Evolutionary conservation across 2,329 filamentous ascomycete species (phyloP), one percentile per base, ranked within the genome.

Genomic region (Trichoderma sp.): DNA sequence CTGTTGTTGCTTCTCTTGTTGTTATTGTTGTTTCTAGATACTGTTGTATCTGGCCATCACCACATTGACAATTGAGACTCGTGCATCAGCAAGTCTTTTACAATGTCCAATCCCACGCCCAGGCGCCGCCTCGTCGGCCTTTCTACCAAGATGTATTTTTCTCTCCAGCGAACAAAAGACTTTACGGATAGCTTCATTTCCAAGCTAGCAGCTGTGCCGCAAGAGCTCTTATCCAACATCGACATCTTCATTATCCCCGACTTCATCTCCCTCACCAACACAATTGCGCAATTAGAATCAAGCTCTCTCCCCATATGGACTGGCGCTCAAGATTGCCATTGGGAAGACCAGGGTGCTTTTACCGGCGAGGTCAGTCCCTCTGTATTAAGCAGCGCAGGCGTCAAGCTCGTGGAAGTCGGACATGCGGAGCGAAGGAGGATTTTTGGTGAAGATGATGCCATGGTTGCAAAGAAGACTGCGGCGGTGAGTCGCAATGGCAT

Each of bases 181-280:
- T 93, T 92, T 81, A 85, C 90, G 81, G 78, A 83, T 68, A 84
- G 84, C 7, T 82, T 93, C 18, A 83, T 90, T 16, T 78, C 85
- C 35, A 86, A 86, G 9, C 81, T 89, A 53, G 82, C 86, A 24
- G 83, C 87, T 29, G 81, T 85, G 41, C 81, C 85, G 4, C 80
- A 85, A 24, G 81, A 84, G 35, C 82, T 86, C 69, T 82, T 85
- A 16, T 83, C 88, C 35, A 85, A 89, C 68, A 83, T 94, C 76
- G 92, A 94, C 83, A 87, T 96, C 79, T 95, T 95, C 83, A 85
- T 96, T 79, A 91, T 95, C 78, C 94, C 94, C 1, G 93, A 96
- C 84, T 94, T 94, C 81, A 84, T 96, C 71, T 91, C 92, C 14
- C 86, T 96, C 56, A 81, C 87, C n/a, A 84, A 87, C 2, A 87